A percentile compares a stretch with the other conserved stretches of the same genome.
Conservation (phyloP, 139 green algal species). For the Deuterostichococcus epilithicus region DNA sequence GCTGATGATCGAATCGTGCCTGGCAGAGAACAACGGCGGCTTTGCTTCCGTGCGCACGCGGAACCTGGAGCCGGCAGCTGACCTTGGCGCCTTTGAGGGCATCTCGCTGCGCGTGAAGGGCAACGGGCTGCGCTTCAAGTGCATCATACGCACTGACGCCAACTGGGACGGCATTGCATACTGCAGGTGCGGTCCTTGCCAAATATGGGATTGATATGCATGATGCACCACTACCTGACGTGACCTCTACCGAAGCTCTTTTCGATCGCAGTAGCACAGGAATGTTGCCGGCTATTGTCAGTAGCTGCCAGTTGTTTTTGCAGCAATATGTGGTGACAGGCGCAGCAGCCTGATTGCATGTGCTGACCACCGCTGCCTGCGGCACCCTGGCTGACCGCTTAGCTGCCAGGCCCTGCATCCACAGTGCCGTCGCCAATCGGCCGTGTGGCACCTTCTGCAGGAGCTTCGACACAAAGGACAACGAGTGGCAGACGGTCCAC, state of each 20-base stretch:
- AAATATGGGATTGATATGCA: not conserved
- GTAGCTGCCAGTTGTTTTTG: too few species aligned
- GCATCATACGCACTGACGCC: constrained; percentile 70
- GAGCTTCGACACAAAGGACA: constrained; percentile 72
- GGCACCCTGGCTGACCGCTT: too few species aligned
- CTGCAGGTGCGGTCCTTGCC: constrained; percentile 41
- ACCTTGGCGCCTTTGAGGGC: constrained; percentile 74
- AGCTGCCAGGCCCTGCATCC: too few species aligned
- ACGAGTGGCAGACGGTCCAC: constrained; percentile 66
- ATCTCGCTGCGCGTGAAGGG: constrained; percentile 65
- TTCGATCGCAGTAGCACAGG: too few species aligned
- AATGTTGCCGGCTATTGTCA: too few species aligned
- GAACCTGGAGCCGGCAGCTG: constrained; percentile 76
- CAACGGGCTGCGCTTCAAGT: constrained; percentile 84
- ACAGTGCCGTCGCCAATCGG: too few species aligned
- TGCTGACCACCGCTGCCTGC: too few species aligned
- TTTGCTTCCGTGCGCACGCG: constrained; percentile 80
- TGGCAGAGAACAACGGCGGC: constrained; percentile 79
- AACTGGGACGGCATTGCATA: constrained; percentile 87
- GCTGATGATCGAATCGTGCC: too few species aligned
- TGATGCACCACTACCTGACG: too few species aligned
- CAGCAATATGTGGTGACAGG: too few species aligned
- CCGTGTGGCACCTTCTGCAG: constrained; percentile 10
- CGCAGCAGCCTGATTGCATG: too few species aligned
- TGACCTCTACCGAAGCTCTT: not conserved